Base-by-base conservation (phyloP, 2,329 filamentous ascomycete genomes). In the Coleophoma eucalyptorum region DNA sequence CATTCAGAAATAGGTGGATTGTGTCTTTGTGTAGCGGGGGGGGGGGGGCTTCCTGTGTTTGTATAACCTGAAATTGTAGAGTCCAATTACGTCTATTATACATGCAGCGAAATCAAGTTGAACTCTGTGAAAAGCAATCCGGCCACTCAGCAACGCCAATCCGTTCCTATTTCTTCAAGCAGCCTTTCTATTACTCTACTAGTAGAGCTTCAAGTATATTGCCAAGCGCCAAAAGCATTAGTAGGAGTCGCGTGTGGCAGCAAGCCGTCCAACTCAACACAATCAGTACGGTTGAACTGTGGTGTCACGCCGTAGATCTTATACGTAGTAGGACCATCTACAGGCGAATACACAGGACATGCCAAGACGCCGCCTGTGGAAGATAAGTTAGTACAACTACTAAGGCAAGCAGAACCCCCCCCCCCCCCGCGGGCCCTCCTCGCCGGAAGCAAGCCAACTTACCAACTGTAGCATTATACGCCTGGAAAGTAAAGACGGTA, bases 161-260 rank as follows among this genome's bases (percentile, higher is more conserved):
- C 26, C 2, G 10, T 26, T 26, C 4, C 26, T 8, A 5, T 8
- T 26, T 26, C 4, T 5, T 26, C 26, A 3, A 26, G 10, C 10
- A 26, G 2, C 26, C 6, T 8, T n/a, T n/a, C n/a, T n/a, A n/a
- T n/a, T n/a, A n/a, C n/a, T n/a, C n/a, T n/a, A n/a, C n/a, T n/a
- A n/a, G n/a, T n/a, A n/a, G 10, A 8, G 26, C 26, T 26, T 26
- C 26, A 26, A 26, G 26, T 26, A 49, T 75, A 75, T 48, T 72
- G 65, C 68, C 68, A 75, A 21, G 66, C 66, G 3, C 70, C 72
- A 52, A 62, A 56, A 1, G 61, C 31, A 15, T 58, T 57, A 1
- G 56, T 57, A 1, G 57, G 60, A 15, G 54, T 47, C 8, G 61
- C 58, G 11, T 71, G 59, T 18, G 60, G 43, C 15, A 37, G 51